A percentile compares a stretch with the other conserved stretches of the same genome.
phyloP scores from a whole-genome alignment of 2,329 filamentous ascomycete species.

The Aspergillus clavatus region DNA sequence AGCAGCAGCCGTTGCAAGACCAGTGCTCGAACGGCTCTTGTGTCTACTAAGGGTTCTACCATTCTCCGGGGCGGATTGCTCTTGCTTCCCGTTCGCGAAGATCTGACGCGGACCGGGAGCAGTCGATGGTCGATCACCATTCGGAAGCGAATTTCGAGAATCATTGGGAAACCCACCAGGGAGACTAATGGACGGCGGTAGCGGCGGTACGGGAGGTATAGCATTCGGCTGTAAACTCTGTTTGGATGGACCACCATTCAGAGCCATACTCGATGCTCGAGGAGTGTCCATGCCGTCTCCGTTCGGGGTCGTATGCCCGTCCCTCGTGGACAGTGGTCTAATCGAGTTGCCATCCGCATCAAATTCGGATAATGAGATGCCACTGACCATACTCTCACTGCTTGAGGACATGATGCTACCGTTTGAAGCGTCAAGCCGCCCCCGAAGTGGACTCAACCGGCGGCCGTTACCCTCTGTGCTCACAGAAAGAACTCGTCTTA shows the following conservation, averaged over 20 bases:
- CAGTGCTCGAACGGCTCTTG: slow-evolving; percentile 33
- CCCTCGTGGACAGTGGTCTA: slow-evolving; percentile 24
- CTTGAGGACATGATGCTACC: slow-evolving; percentile 37
- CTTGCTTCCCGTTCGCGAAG: slow-evolving; percentile 19
- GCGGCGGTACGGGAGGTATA: slow-evolving; percentile 45
- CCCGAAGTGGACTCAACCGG: slow-evolving; percentile 41
- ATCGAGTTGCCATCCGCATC: slow-evolving; percentile 25
- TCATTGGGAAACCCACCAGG: slow-evolving; percentile 41
- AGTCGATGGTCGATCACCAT: slow-evolving; percentile 29
- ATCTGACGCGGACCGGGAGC: slow-evolving; percentile 23
- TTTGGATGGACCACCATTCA: slow-evolving; percentile 11
- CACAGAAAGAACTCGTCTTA: slow-evolving; percentile 45
- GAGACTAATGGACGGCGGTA: slow-evolving; percentile 39
- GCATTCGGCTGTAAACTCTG: slow-evolving; percentile 21
- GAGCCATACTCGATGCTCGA: slow-evolving; percentile 21
- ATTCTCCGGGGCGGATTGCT: slow-evolving; percentile 13
- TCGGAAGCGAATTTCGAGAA: slow-evolving; percentile 28
- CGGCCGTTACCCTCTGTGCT: slow-evolving; percentile 32
- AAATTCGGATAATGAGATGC: slow-evolving; percentile 35
- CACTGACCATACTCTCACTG: slow-evolving; percentile 44
- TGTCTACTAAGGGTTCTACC: slow-evolving; percentile 28
- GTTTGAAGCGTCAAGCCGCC: slow-evolving; percentile 30
- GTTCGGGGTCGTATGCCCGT: slow-evolving; percentile 15
- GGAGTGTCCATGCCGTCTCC: slow-evolving; percentile 32
- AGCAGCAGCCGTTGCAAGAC: slow-evolving; percentile 19